Percentiles rank a stretch among this genome's conserved stretches.
Evolutionary conservation across 2,329 filamentous ascomycete species (phyloP).

Genomic region (Colletotrichum liaoningense): DNA sequence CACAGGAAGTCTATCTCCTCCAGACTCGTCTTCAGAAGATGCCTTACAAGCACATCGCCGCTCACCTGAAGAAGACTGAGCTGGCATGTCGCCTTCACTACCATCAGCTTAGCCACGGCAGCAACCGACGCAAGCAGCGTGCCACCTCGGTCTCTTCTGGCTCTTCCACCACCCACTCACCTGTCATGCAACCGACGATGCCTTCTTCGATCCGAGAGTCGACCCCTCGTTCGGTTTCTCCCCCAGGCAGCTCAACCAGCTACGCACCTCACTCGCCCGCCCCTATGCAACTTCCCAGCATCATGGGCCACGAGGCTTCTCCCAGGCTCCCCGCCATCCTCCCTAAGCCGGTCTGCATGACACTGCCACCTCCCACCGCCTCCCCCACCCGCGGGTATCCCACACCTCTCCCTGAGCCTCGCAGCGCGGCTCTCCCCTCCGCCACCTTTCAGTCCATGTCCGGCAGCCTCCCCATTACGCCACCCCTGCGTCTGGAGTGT

Average conservation of each 20-base stretch:
- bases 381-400: slow-evolving; percentile 53
- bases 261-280: slow-evolving; percentile 58
- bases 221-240: slow-evolving; percentile 59
- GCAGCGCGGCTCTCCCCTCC: slow-evolving; percentile 58
- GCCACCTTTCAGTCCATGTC: slow-evolving; percentile 47
- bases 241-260: slow-evolving; percentile 57
- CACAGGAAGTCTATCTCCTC: slow-evolving; percentile 83
- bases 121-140: slow-evolving; percentile 79
- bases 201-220: slow-evolving; percentile 64
- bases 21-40: slow-evolving; percentile 88
- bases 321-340: slow-evolving; percentile 71
- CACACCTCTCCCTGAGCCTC: slow-evolving; percentile 54
- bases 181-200: slow-evolving; percentile 58
- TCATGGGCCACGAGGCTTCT: slow-evolving; percentile 59
- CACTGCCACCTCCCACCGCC: slow-evolving; percentile 50
- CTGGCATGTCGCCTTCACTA: slow-evolving; percentile 89
- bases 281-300: slow-evolving; percentile 65
- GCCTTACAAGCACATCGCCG: slow-evolving; percentile 91
- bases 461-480: slow-evolving; percentile 48
- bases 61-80: slow-evolving; percentile 88
- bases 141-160: slow-evolving; percentile 76
- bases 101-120: slow-evolving; percentile 86
- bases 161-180: slow-evolving; percentile 67
- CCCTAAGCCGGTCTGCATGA: slow-evolving; percentile 71
- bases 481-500: slow-evolving; percentile 71